Percentiles rank a stretch among this genome's conserved stretches.
These are phyloP conservation scores for Hirsutella thompsonii DNA, from an alignment of 2,329 filamentous ascomycete species.

Conservation along the genomic window DNA sequence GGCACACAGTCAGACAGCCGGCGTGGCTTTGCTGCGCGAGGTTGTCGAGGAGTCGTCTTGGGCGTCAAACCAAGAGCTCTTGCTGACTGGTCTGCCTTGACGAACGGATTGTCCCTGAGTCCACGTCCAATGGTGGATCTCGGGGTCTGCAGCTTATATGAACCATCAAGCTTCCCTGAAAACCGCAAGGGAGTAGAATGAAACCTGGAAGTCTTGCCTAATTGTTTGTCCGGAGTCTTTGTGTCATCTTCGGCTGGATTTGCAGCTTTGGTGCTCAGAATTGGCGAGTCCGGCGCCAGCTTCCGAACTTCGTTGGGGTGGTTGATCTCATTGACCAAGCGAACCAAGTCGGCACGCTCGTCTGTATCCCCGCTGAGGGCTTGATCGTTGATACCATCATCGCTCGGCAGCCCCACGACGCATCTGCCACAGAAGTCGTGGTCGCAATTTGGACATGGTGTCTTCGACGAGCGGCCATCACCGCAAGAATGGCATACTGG, in stretches of 20 bases:
- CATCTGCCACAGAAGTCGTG: slow-evolving; percentile 38
- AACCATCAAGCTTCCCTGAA: background rate
- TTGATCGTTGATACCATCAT: background rate
- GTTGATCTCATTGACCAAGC: no score
- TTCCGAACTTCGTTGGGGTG: no score
- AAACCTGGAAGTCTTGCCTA: no score
- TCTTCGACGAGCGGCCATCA: slow-evolving; percentile 21
- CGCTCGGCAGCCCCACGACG: slow-evolving; percentile 17
- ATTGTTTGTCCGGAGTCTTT: background rate
- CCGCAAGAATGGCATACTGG: slow-evolving; percentile 39
- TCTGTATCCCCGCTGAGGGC: background rate
- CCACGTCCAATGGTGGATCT: slow-evolving; percentile 3
- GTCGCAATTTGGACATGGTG: slow-evolving; percentile 33
- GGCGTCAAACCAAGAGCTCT: slow-evolving; percentile 11
- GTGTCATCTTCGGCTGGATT: background rate
- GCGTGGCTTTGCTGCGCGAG: slow-evolving; percentile 8
- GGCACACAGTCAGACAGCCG: slow-evolving; percentile 18
- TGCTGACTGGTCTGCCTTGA: slow-evolving; percentile 15
- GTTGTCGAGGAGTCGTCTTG: slow-evolving; percentile 8
- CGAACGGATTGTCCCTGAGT: slow-evolving; percentile 19
- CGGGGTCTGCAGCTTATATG: background rate
- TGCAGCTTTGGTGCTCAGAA: no score
- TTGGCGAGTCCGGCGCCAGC: no score
- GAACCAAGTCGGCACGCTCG: background rate
- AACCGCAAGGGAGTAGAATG: no score